Evolutionary conservation across 1,284 basidiomycete species (phyloP).

Genomic region (Sphaerobolus stellatus): DNA sequence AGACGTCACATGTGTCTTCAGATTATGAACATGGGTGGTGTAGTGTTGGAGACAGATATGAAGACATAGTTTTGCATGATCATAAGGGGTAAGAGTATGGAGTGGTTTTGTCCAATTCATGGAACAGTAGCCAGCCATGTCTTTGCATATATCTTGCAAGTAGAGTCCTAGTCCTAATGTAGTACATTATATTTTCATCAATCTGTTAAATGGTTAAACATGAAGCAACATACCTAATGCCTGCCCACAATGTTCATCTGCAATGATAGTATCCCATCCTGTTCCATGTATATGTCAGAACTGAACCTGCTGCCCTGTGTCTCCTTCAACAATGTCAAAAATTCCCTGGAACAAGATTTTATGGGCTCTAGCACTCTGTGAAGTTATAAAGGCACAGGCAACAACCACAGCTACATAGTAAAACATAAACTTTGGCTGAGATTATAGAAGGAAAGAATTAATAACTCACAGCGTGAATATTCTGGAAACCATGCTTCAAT

Average conservation of each 20-base stretch:
- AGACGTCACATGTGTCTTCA: not conserved
- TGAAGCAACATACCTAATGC: conserved; percentile 18
- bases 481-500: conserved; percentile 25
- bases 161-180: not conserved
- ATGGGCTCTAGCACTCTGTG: conserved; percentile 24
- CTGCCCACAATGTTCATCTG: conserved; percentile 28
- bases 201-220: not conserved
- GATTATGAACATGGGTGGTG: not conserved
- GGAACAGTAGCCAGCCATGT: not conserved
- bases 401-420: conserved; percentile 21
- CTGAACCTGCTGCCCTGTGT: conserved; percentile 19
- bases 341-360: conserved; percentile 21
- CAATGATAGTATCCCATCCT: conserved; percentile 22
- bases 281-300: conserved; percentile 26
- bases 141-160: not conserved
- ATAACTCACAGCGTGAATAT: conserved; percentile 20
- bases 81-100: not conserved
- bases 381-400: conserved; percentile 24
- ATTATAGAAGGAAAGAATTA: conserved; percentile 1
- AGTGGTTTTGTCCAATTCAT: not conserved
- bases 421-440: too few relatives aligned
- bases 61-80: conserved; percentile 1
- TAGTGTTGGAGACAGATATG: not conserved
- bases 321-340: conserved; percentile 18
- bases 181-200: not conserved